Evolutionary conservation across 73 alveolate species (phyloP).

Genomic region (Breviolum minutum): DNA sequence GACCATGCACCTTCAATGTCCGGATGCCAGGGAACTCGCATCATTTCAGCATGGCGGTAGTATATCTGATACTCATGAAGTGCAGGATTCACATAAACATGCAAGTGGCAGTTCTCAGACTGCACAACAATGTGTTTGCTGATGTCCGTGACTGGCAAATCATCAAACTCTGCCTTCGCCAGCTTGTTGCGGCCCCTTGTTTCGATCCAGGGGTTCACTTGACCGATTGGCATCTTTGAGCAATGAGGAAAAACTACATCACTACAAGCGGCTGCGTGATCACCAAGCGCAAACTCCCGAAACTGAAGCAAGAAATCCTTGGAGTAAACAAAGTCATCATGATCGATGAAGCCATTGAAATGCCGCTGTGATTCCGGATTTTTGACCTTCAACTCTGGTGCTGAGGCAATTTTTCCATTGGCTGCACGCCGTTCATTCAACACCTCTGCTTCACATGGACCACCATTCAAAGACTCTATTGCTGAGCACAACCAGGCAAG

Average conservation of each 20-base stretch:
- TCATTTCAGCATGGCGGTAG: not conserved
- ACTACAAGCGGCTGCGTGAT: not conserved
- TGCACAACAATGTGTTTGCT: not conserved
- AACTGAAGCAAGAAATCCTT: not conserved
- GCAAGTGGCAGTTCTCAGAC: not conserved
- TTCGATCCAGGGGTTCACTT: not conserved
- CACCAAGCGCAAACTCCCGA: not conserved
- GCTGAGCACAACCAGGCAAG: constrained; percentile 3
- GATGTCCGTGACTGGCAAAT: not conserved
- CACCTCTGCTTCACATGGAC: not conserved
- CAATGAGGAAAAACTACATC: not conserved
- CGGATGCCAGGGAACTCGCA: not conserved
- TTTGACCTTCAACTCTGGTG: not conserved
- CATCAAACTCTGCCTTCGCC: not conserved
- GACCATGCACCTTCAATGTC: not conserved
- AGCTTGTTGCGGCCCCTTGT: not conserved
- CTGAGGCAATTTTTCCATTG: too few relatives aligned
- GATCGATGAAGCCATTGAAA: not conserved
- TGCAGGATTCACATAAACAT: not conserved
- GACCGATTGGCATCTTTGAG: not conserved
- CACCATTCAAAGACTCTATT: not conserved
- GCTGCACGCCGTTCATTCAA: not conserved
- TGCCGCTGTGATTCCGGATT: not conserved
- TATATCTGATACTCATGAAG: not conserved
- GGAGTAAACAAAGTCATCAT: not conserved